phyloP scores from a whole-genome alignment of 2,329 filamentous ascomycete genomes.

The Monosporascus sp. region DNA sequence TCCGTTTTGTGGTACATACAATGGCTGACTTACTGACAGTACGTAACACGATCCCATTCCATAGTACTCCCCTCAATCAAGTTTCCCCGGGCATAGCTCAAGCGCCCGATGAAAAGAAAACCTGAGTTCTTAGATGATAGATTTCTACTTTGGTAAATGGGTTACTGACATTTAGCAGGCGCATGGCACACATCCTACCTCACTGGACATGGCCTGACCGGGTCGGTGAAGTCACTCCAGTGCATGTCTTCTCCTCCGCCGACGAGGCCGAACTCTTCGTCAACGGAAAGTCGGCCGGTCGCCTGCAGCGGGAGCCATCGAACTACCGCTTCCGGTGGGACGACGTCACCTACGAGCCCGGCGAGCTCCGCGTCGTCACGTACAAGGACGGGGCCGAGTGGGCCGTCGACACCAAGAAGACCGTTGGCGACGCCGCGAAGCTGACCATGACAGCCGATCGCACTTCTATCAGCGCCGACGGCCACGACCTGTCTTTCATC shows the following conservation, averaged over 20 bases:
- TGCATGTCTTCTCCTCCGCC: conserved; percentile 47
- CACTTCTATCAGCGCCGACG: conserved; percentile 31
- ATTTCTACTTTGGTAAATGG: not conserved
- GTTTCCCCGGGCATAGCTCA: not conserved
- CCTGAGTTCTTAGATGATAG: not conserved
- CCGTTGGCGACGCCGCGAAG: conserved; percentile 32
- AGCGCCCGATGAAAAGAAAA: not conserved
- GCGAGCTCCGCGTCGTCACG: conserved; percentile 39
- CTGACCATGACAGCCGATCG: conserved; percentile 37
- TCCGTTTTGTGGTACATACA: no score
- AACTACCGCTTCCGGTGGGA: conserved; percentile 51
- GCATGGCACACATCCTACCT: conserved; percentile 47
- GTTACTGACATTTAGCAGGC: not conserved
- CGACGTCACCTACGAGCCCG: conserved; percentile 40
- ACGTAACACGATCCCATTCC: not conserved
- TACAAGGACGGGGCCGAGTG: conserved; percentile 43
- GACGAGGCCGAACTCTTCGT: conserved; percentile 51
- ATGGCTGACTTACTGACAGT: not conserved
- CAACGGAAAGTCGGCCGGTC: conserved; percentile 41
- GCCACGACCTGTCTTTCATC: conserved; percentile 41
- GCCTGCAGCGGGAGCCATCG: conserved; percentile 26
- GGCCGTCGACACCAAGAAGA: conserved; percentile 36
- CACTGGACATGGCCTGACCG: conserved; percentile 51
- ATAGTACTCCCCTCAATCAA: not conserved
- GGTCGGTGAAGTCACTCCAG: conserved; percentile 41